Percentiles rank a stretch among this genome's conserved stretches.
These are phyloP conservation scores for Macaranga tanarius DNA, from an alignment of 441 rosid species.

Conservation along the genomic window DNA sequence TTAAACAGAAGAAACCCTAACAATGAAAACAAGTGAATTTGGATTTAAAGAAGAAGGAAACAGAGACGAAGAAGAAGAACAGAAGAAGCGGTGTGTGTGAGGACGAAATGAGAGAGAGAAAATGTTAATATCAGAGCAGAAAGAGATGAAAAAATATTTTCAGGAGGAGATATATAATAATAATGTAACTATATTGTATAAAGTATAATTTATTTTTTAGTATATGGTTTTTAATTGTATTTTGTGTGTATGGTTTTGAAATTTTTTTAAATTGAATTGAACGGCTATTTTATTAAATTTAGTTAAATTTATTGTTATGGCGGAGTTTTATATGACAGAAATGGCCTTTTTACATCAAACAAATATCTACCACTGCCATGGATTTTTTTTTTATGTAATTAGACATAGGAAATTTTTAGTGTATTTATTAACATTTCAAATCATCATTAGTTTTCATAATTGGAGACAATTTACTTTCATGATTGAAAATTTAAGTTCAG, in stretches of 20 bases:
- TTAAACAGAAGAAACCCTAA: conserved; percentile 32
- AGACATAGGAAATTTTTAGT: no score
- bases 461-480: no score
- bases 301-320: neutral
- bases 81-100: neutral
- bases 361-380: no score
- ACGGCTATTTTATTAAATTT: conserved; percentile 1
- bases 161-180: neutral
- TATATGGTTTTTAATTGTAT: neutral
- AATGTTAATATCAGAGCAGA: conserved; percentile 6
- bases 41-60: neutral
- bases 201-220: neutral
- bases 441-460: no score
- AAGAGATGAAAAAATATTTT: conserved; percentile 10
- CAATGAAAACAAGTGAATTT: neutral
- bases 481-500: no score
- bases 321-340: no score
- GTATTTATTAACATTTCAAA: no score
- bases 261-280: conserved; percentile 5
- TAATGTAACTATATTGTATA: neutral
- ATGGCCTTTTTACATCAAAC: no score
- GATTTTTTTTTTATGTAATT: no score
- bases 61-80: neutral
- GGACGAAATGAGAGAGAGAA: neutral
- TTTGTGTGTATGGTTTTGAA: neutral